Evolutionary conservation across 768 basidiomycete species (phyloP), one percentile per base, ranked within the genome.

Genomic region (Astraeus odoratus): DNA sequence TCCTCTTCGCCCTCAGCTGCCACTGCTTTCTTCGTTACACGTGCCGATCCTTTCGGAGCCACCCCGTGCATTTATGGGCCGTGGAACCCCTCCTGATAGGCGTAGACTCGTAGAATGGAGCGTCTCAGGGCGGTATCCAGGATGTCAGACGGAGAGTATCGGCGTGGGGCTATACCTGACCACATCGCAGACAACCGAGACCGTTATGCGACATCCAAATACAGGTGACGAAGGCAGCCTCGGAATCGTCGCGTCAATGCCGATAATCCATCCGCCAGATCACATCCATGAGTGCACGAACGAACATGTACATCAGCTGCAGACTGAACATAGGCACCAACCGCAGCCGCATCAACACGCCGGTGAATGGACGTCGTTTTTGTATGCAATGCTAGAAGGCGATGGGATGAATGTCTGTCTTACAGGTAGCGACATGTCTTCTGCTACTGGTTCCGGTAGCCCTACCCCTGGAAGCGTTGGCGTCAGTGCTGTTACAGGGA

Each of bases 301-400:
- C 20, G 27, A 31, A 22, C n/a, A 37, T 9, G 13, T 12, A 12
- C 24, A 36, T 20, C 47, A 25, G 0, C 26, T 42, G 6, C 27
- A 46, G 5, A 4, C n/a, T 8, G 45, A 46, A 8, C 9, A 41
- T 23, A 19, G 27, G n/a, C 19, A 36, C n/a, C 16, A 44, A 5
- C 49, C 48, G 18, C 31, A 52, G 1, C 24, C 42, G 0, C 53
- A 48, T 8, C 31, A 56, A 0, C 52, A 51, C 8, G 35, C 29
- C n/a, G 61, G 61, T 10, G 61, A 63, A 33, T 63, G 61, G 61
- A 63, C 61, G 0, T 63, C 63, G 4, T 65, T 63, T 37, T 44
- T 63, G 20, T 61, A 63, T 33, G 63, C 61, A 12, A 57, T 63
- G 61, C 63, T 63, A 24, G 61, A 63, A 22, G 58, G 63, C 12